phyloP scores from a whole-genome alignment of 805 yeast genomes.

The Monosporozyma servazzii region DNA sequence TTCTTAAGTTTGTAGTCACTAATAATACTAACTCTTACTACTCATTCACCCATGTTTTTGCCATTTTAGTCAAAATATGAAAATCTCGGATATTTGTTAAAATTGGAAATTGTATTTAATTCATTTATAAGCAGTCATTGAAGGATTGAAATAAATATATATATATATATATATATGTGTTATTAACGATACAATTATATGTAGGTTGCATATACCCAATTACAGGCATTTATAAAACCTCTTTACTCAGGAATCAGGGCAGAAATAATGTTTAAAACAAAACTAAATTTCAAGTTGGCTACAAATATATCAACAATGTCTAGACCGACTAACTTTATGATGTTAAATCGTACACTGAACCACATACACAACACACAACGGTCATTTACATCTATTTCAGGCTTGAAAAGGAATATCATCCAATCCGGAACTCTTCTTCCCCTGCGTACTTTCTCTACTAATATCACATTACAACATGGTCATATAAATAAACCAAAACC shows the following conservation, averaged over 20 bases:
- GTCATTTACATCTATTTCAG: not conserved
- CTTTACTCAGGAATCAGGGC: not conserved
- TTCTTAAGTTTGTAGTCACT: not conserved
- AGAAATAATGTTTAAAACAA: not conserved
- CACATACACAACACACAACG: not conserved
- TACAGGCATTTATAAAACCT: too few relatives aligned
- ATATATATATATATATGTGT: not conserved
- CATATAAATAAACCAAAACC: conserved; percentile 85
- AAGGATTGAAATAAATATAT: not conserved
- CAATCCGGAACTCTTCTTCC: not conserved
- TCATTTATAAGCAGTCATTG: not conserved
- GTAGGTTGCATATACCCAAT: too few relatives aligned
- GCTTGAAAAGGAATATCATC: not conserved
- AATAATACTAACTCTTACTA: not conserved
- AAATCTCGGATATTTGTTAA: not conserved
- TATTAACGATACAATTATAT: not conserved
- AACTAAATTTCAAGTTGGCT: not conserved
- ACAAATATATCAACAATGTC: not conserved
- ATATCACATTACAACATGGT: conserved; percentile 46
- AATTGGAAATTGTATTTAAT: not conserved
- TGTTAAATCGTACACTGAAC: not conserved
- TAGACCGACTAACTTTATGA: not conserved
- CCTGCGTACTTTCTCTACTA: conserved; percentile 16
- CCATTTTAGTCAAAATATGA: not conserved
- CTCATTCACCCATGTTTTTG: not conserved